Evolutionary conservation across 768 basidiomycete species (phyloP).

Genomic region (Hypholoma fasciculare): DNA sequence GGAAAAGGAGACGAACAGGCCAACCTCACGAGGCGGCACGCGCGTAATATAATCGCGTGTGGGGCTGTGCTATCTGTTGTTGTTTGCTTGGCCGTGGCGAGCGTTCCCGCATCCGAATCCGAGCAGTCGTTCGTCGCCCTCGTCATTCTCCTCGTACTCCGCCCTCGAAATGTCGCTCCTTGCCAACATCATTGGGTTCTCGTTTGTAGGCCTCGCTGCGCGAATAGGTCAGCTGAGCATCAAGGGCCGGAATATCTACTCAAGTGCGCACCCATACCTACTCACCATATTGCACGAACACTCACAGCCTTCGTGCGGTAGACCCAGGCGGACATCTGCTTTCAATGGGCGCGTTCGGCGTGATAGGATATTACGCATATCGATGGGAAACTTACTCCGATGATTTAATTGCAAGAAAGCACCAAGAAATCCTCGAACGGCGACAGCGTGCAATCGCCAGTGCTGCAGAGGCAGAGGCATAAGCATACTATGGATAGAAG

Average conservation of each 20-base stretch:
- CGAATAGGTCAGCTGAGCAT: conserved; percentile 88
- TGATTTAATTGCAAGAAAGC: conserved; percentile 63
- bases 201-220: conserved; percentile 78
- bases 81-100: conserved; percentile 23
- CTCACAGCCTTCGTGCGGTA: conserved; percentile 25
- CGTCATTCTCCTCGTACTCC: conserved; percentile 14
- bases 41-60: conserved; percentile 22
- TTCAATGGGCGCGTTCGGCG: conserved; percentile 70
- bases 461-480: conserved; percentile 13
- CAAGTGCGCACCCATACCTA: conserved; percentile 56
- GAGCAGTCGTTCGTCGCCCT: not conserved
- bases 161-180: conserved; percentile 57
- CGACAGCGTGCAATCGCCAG: conserved; percentile 38
- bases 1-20: conserved; percentile 5
- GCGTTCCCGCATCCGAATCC: conserved; percentile 6
- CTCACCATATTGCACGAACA: not conserved
- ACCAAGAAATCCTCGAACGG: conserved; percentile 54
- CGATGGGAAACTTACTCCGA: conserved; percentile 63
- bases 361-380: conserved; percentile 74
- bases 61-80: conserved; percentile 38
- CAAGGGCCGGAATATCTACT: conserved; percentile 74
- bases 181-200: conserved; percentile 74
- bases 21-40: conserved; percentile 4
- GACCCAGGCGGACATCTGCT: conserved; percentile 74
- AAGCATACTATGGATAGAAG: not conserved